These are phyloP conservation scores for Phaeoacremonium minimum DNA, from an alignment of 2,329 filamentous ascomycete genomes.

Conservation along the genomic window DNA sequence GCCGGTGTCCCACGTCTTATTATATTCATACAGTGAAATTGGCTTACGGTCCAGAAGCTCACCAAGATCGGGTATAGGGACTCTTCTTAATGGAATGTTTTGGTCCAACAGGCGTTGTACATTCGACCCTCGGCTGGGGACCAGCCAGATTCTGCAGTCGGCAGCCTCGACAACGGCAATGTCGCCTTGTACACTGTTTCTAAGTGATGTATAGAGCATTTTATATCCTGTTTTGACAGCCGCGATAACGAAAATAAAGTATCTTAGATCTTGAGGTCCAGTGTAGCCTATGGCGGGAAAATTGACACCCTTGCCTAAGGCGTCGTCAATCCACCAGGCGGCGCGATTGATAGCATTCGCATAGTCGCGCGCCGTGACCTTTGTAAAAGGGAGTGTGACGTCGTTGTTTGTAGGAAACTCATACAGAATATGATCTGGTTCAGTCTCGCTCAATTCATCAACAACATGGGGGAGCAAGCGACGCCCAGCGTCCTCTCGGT, in stretches of 20 bases:
- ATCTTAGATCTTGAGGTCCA: conserved; percentile 8
- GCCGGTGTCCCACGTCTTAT: neutral
- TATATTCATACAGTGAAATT: neutral
- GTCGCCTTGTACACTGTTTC: neutral
- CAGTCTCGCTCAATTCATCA: conserved; percentile 4
- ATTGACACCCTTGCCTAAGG: neutral
- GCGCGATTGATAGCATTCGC: conserved; percentile 12
- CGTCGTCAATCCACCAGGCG: neutral
- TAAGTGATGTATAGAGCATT: conserved; percentile 1
- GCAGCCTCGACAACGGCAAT: conserved; percentile 22
- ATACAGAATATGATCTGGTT: conserved; percentile 1
- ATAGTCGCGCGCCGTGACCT: conserved; percentile 4
- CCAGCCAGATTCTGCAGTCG: conserved; percentile 1
- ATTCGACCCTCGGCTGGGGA: neutral
- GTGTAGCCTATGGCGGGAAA: conserved; percentile 6
- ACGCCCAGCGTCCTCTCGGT: neutral
- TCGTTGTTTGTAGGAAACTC: conserved; percentile 6
- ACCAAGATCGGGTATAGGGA: neutral
- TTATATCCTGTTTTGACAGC: conserved; percentile 9
- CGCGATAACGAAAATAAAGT: conserved; percentile 7
- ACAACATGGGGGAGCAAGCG: conserved; percentile 7
- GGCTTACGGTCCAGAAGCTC: neutral
- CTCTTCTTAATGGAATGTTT: neutral
- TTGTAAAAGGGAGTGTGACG: conserved; percentile 4
- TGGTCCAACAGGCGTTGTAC: neutral